Percentiles rank a stretch among this genome's conserved stretches.
Conservation (phyloP, 2,329 filamentous ascomycete species). For the Alternaria ethzedia region DNA sequence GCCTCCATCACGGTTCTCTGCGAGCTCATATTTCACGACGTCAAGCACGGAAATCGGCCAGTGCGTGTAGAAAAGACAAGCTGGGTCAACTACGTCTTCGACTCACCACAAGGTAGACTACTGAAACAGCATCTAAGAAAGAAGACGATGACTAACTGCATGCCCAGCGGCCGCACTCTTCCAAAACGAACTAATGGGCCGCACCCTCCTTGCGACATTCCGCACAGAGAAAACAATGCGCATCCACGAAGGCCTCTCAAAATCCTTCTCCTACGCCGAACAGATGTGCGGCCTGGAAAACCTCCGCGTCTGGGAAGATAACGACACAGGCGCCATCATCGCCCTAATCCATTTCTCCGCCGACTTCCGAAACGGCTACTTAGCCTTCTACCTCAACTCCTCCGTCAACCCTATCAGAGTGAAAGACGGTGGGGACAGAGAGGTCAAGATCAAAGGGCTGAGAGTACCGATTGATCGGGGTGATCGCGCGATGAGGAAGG, state of each 20-base stretch:
- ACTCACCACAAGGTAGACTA: constrained; percentile 33
- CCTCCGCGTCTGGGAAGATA: constrained; percentile 55
- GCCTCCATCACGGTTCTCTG: constrained; percentile 50
- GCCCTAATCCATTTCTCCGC: constrained; percentile 54
- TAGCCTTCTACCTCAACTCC: constrained; percentile 55
- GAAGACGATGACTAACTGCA: background rate
- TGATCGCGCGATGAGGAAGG: constrained; percentile 23
- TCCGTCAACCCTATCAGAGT: constrained; percentile 46
- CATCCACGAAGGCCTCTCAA: constrained; percentile 52
- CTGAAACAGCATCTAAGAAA: background rate
- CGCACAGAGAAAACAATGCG: constrained; percentile 54
- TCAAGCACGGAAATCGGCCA: constrained; percentile 42
- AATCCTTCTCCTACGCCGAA: constrained; percentile 53
- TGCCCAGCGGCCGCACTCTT: constrained; percentile 47
- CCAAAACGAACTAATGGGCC: constrained; percentile 56
- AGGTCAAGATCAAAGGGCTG: constrained; percentile 53
- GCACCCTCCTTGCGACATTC: constrained; percentile 51
- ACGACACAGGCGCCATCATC: constrained; percentile 51
- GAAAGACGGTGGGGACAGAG: constrained; percentile 48
- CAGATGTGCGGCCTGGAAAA: constrained; percentile 58
- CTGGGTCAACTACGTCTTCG: constrained; percentile 56
- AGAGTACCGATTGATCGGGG: constrained; percentile 41
- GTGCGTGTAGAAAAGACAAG: constrained; percentile 48
- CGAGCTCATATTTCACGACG: constrained; percentile 50
- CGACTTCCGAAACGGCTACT: constrained; percentile 52